phyloP scores from a whole-genome alignment of 345 rosid species.

The Camelina laxa region DNA sequence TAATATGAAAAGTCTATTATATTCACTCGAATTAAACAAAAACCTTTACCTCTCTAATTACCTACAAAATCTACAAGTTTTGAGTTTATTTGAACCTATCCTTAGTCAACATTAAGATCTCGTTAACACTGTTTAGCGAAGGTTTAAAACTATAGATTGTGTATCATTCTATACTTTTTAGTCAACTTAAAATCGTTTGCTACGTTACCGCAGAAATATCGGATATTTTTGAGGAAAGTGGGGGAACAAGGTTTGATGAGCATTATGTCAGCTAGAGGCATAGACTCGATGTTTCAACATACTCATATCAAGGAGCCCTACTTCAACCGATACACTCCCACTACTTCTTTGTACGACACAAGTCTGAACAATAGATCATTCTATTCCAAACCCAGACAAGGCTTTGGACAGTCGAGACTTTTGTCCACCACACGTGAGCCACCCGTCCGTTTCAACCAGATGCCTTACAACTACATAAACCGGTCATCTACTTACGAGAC shows the following conservation, averaged over 20 bases:
- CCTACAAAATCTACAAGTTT: background rate
- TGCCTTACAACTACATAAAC: slow-evolving; percentile 31
- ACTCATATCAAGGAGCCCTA: slow-evolving; percentile 32
- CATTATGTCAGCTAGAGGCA: slow-evolving; percentile 18
- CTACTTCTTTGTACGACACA: slow-evolving; percentile 29
- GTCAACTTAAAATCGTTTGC: background rate
- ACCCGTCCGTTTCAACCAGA: slow-evolving; percentile 12
- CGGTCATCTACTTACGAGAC: slow-evolving; percentile 38
- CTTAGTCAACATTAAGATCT: background rate
- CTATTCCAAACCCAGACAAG: slow-evolving; percentile 14
- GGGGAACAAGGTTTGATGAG: slow-evolving; percentile 39
- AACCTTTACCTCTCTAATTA: background rate
- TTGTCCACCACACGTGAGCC: slow-evolving; percentile 30
- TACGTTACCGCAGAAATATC: slow-evolving; percentile 60
- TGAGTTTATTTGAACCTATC: background rate
- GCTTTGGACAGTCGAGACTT: slow-evolving; percentile 45
- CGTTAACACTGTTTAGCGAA: background rate
- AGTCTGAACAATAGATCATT: slow-evolving; percentile 31
- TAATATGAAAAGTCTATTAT: background rate
- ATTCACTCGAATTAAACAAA: background rate
- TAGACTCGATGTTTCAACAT: slow-evolving; percentile 44
- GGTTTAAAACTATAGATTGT: background rate
- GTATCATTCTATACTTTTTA: background rate
- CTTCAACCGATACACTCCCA: slow-evolving; percentile 15
- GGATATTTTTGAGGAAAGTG: slow-evolving; percentile 59